Evolutionary conservation across 106 monocot species (phyloP).

Genomic region (Dioscorea zingiberensis): DNA sequence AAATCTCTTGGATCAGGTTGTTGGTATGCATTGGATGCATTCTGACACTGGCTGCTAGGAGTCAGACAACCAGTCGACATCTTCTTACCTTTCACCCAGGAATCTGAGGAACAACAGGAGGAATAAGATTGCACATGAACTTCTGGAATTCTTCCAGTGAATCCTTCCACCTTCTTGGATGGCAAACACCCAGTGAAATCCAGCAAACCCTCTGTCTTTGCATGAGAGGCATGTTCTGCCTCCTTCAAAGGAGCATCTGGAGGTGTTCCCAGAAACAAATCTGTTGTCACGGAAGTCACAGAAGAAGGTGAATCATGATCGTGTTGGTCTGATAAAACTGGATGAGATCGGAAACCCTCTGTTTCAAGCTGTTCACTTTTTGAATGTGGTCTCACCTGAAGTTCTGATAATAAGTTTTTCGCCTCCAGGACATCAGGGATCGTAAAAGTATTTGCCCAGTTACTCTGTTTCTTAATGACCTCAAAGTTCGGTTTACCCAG

Average conservation of each 20-base stretch:
- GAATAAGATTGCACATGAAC: conserved; percentile 9
- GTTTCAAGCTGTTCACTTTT: conserved; percentile 38
- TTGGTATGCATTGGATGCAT: conserved; percentile 14
- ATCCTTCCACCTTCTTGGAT: conserved; percentile 21
- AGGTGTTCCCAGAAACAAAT: conserved; percentile 61
- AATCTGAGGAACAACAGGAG: conserved; percentile 4
- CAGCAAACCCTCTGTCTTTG: conserved; percentile 1
- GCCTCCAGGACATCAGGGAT: conserved; percentile 3
- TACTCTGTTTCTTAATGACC: conserved; percentile 8
- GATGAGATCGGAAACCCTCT: conserved; percentile 16
- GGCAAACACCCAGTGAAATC: conserved; percentile 6
- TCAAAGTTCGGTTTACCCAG: too few species aligned
- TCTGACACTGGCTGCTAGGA: neutral
- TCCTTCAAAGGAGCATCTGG: conserved; percentile 13
- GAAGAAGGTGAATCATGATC: conserved; percentile 44
- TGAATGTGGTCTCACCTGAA: conserved; percentile 24
- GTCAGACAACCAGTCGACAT: conserved; percentile 8
- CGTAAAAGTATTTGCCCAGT: conserved; percentile 4
- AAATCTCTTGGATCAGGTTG: conserved; percentile 36
- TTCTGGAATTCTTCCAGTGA: conserved; percentile 5
- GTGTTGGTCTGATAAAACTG: conserved; percentile 17
- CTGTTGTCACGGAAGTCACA: conserved; percentile 64
- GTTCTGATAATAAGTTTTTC: conserved; percentile 29
- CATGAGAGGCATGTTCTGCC: neutral
- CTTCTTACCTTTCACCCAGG: neutral